Base-by-base conservation (phyloP, 805 yeast genomes). In the Grigorovia yakushimaensis region DNA sequence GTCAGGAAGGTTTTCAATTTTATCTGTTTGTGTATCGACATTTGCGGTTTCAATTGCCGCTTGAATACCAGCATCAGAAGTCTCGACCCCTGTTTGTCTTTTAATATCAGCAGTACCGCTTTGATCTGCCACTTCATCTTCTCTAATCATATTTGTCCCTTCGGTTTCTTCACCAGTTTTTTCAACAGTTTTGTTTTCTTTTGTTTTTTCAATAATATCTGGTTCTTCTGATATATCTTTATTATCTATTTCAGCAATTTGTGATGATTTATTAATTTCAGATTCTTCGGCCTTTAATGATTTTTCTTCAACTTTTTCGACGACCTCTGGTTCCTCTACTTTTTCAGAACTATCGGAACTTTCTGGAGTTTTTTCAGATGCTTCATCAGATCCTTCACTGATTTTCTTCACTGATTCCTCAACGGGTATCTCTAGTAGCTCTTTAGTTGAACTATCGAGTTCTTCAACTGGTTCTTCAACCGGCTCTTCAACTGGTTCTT, bases 1-100 rank as follows among this genome's bases (percentile, higher is more conserved):
- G 1, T 47, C 41, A 44, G 48, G 50, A 5, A 43, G 33, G 5
- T 38, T n/a, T 5, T 39, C 47, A 4, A 45, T 39, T 2, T 48
- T 43, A 5, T 51, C 54, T 3, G 65, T 61, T 38, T 45, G 48
- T 2, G 30, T 41, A 13, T 46, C 23, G 19, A 20, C 27, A 15
- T 37, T 21, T 8, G 24, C 4, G 30, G 24, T 30, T 42, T 42
- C 27, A 21, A 13, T 42, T 19, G 9, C 24, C 19, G 10, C 35
- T 33, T 13, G 37, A 13, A 33, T 8, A 6, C 18, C 40, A 37
- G 33, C 39, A 47, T 53, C 30, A 49, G 55, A 38, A 8, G 36
- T 42, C 23, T 54, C 59, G 11, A 47, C 24, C 3, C n/a, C 22
- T 4, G 33, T 18, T 8, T 9, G 19, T 17, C 39, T 43, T 13